These are phyloP conservation scores for Phascolomyces articulosus DNA, from an alignment of 371 early-diverging fungal species.

Conservation along the genomic window DNA sequence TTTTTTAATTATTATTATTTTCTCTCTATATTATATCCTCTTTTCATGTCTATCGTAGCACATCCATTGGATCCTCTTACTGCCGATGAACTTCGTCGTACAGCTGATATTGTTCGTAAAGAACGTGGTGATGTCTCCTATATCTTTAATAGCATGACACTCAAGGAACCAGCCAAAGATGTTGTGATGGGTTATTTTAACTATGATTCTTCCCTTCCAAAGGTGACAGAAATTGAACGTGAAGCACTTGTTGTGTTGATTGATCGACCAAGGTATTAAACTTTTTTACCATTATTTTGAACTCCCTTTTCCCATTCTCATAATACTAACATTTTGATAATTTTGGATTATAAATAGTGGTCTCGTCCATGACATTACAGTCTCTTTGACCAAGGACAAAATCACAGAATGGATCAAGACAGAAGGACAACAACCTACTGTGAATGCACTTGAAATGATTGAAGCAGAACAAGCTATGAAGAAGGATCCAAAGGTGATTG, in stretches of 20 bases:
- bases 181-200: slow-evolving; percentile 39
- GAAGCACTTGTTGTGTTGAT: slow-evolving; percentile 39
- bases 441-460: slow-evolving; percentile 40
- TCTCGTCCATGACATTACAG: slow-evolving; percentile 36
- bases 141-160: slow-evolving; percentile 41
- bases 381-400: slow-evolving; percentile 22
- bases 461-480: slow-evolving; percentile 37
- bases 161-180: slow-evolving; percentile 39
- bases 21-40: no score
- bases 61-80: slow-evolving; percentile 43
- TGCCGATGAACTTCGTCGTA: slow-evolving; percentile 34
- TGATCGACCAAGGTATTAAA: slow-evolving; percentile 25
- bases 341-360: slow-evolving; percentile 13
- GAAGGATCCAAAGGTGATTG: slow-evolving; percentile 33
- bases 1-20: no score
- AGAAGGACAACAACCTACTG: slow-evolving; percentile 41
- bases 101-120: slow-evolving; percentile 30
- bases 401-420: slow-evolving; percentile 32
- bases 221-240: slow-evolving; percentile 31
- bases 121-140: slow-evolving; percentile 18
- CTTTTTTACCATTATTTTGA: no score
- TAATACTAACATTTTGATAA: no score
- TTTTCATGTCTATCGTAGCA: not conserved
- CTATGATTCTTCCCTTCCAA: slow-evolving; percentile 31
- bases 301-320: no score